Evolutionary conservation across 805 yeast genomes (phyloP), one percentile per base, ranked within the genome.

Genomic region (Ogataea nakhonphanomensis): DNA sequence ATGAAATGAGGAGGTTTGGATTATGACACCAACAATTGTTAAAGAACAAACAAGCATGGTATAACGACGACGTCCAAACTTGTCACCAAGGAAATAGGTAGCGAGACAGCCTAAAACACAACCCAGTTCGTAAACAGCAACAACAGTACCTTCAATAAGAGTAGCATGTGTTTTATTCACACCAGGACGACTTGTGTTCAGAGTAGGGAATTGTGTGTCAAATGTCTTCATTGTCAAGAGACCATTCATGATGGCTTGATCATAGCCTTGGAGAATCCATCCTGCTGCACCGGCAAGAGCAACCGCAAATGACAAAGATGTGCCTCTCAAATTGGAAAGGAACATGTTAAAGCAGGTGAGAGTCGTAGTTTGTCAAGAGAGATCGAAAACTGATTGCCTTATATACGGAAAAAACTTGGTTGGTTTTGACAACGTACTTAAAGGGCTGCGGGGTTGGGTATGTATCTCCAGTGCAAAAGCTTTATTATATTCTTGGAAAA

Each of bases 181-280:
- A 7, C 35, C 35, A 3, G 35, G 5, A 8, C 35, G 17, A 8
- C 15, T 32, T n/a, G 35, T 32, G 13, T 32, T 23, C 17, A 32
- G 10, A n/a, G 35, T 32, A 17, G 35, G 35, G 35, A 32, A 32
- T 25, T 32, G 35, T 4, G 8, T 21, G 17, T 20, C 35, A 32
- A 32, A 32, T 8, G 20, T 32, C 26, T 32, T 11, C 35, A 32
- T 49, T 10, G 33, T 37, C 32, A 25, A 30, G 14, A 46, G 48
- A 42, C 64, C 61, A 26, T 69, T 62, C 73, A 70, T 68, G 45
- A 70, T 66, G 45, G 74, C 74, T 51, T 70, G 75, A 46, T 70
- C 74, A 41, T 70, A 70, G 23, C 69, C 69, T n/a, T 32, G 35
- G 17, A 32, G 25, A 23, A 32, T 32, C 35, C 35, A 32, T n/a